A percentile compares a stretch with the other conserved stretches of the same genome.
Evolutionary conservation across 805 yeast species (phyloP).

Genomic region (Debaryomyces hansenii): DNA sequence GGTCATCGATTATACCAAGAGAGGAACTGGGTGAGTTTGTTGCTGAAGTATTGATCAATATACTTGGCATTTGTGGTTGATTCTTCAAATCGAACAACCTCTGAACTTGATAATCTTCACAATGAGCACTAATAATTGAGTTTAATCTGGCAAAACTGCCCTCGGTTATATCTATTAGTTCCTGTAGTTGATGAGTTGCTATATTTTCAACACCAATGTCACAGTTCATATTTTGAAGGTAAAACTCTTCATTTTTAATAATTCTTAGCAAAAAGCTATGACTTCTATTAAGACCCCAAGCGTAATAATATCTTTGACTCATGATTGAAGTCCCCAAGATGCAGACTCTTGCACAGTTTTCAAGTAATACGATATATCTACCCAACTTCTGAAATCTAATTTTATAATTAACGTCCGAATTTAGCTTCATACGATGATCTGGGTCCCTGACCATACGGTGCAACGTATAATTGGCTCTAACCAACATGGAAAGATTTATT

Average conservation of each 20-base stretch:
- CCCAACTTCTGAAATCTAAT: slow-evolving; percentile 1
- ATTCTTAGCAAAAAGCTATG: slow-evolving; percentile 29
- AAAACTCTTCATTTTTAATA: slow-evolving; percentile 29
- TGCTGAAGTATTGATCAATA: background rate
- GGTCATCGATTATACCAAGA: background rate
- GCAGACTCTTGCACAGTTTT: slow-evolving; percentile 26
- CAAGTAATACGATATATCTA: slow-evolving; percentile 36
- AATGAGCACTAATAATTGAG: background rate
- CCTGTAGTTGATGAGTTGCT: slow-evolving; percentile 25
- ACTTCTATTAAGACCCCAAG: slow-evolving; percentile 38
- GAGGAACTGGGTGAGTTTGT: background rate
- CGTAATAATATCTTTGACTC: slow-evolving; percentile 36
- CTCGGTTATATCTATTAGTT: background rate
- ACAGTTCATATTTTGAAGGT: slow-evolving; percentile 27
- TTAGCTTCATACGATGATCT: background rate
- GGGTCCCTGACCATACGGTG: slow-evolving; percentile 3
- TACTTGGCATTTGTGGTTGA: slow-evolving; percentile 2
- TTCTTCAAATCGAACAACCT: background rate
- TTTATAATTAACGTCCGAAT: slow-evolving; percentile 1
- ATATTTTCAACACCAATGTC: slow-evolving; percentile 62
- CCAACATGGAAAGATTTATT: slow-evolving; percentile 6
- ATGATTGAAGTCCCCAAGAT: slow-evolving; percentile 33
- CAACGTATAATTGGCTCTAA: slow-evolving; percentile 5
- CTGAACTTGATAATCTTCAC: background rate
- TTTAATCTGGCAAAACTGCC: background rate